Conservation (phyloP, 768 basidiomycete species). For the Termitomyces sp. region DNA sequence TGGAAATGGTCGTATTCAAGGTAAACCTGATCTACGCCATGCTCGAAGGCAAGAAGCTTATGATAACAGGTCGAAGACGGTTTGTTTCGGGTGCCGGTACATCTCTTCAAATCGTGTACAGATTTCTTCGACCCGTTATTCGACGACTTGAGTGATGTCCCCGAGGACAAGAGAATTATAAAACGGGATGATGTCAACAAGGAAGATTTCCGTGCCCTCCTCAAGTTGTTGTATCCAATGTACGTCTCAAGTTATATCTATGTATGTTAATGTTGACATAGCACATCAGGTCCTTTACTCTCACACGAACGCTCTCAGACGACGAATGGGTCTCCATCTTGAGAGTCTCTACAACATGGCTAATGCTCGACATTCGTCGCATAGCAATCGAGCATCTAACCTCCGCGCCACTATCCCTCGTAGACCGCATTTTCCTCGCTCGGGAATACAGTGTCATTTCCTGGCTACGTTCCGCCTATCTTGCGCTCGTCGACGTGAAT, state of each 20-base stretch:
- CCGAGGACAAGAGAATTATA: background rate
- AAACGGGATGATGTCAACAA: slow-evolving; percentile 8
- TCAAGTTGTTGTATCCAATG: slow-evolving; percentile 16
- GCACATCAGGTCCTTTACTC: slow-evolving; percentile 1
- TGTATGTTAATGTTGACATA: background rate
- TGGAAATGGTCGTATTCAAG: slow-evolving; percentile 11
- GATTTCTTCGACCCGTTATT: slow-evolving; percentile 6
- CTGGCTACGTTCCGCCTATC: slow-evolving; percentile 14
- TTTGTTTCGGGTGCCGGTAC: slow-evolving; percentile 9
- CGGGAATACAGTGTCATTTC: slow-evolving; percentile 4
- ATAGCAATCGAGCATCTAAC: slow-evolving; percentile 14
- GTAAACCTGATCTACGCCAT: background rate
- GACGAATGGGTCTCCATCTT: slow-evolving; percentile 15
- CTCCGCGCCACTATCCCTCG: slow-evolving; percentile 3
- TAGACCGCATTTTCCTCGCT: slow-evolving; percentile 9
- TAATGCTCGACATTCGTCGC: slow-evolving; percentile 15
- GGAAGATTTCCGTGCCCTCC: slow-evolving; percentile 13
- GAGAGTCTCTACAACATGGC: slow-evolving; percentile 16
- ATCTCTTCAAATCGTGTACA: slow-evolving; percentile 11
- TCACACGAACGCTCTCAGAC: slow-evolving; percentile 6
- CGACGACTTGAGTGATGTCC: background rate
- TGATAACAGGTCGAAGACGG: slow-evolving; percentile 8
- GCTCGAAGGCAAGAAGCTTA: background rate
- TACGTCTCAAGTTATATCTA: background rate
- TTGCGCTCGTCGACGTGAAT: background rate